Base-by-base conservation (phyloP, 2,329 filamentous ascomycete genomes). In the Fusarium penzigii region DNA sequence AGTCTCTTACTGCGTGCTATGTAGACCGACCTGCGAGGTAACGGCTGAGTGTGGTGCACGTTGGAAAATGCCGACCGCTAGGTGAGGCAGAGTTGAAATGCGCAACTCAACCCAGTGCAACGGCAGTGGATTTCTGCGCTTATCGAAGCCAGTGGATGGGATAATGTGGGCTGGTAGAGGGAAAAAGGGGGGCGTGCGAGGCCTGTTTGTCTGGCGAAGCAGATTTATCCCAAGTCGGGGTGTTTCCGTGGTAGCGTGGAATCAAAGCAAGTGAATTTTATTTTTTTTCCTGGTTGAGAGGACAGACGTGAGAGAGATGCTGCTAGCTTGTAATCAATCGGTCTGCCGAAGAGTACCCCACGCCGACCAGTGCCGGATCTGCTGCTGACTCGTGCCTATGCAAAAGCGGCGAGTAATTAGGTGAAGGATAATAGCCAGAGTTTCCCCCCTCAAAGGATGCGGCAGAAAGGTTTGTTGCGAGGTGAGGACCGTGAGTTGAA, bases 171-270 rank as follows among this genome's bases (percentile, higher is more conserved):
- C 48, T 59, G 48, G 48, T 55, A 46, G 44, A 44, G 43, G 38
- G 16, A 38, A 48, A 56, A 48, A 44, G 48, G 56, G 62, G 65
- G 56, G 66, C 44, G 57, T 62, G 58, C 54, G 51, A 61, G 61
- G 17, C 56, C 56, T 25, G 20, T 25, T 25, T 25, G 20, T 56
- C 57, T 55, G 41, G 48, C 57, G 39, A 57, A 54, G 44, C 45
- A 49, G 48, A 59, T 46, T 48, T 55, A 42, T 46, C 48, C 48
- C 57, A 52, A 68, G 64, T 69, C 65, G 66, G 68, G 59, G 61
- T 68, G 65, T 70, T 70, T 69, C 65, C 64, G 64, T 65, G 48
- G 61, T 65, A 65, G 65, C 63, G 64, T 51, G 55, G 59, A 25
- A 25, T 25, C 20, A 51, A 40, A 50, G 48, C 55, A 48, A 47